Conservation (phyloP, 75 land plant species). For the Cryptomeria japonica region DNA sequence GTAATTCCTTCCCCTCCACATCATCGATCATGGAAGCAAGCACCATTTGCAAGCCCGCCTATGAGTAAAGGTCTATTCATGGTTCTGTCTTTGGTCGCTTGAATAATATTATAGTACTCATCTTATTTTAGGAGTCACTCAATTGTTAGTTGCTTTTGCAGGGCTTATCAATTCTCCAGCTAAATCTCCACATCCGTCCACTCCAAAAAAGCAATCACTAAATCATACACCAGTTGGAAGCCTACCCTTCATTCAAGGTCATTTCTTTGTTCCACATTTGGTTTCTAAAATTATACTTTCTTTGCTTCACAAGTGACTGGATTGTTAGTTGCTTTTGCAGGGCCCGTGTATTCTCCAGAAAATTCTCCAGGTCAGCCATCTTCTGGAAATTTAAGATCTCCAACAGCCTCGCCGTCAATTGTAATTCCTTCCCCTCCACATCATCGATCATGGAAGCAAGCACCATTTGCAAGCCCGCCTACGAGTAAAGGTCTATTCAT, state of each 20-base stretch:
- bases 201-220: not conserved
- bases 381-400: constrained; percentile 10
- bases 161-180: constrained; percentile 18
- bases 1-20: constrained; percentile 1
- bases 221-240: constrained; percentile 9
- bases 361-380: constrained; percentile 15
- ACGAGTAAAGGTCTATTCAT: not conserved
- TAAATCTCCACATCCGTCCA: constrained; percentile 22
- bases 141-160: not conserved
- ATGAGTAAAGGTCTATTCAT: not conserved
- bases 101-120: not conserved
- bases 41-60: not conserved
- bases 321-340: constrained; percentile 16
- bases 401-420: constrained; percentile 8
- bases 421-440: not conserved
- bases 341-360: constrained; percentile 27
- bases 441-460: constrained; percentile 1
- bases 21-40: constrained; percentile 1
- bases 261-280: not conserved
- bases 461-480: not conserved
- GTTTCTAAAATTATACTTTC: not conserved
- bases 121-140: not conserved
- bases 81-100: not conserved
- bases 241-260: not conserved
- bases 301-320: not conserved